These are phyloP conservation scores for Leptographium galeiforme DNA, from an alignment of 2,329 filamentous ascomycete genomes.

Conservation along the genomic window DNA sequence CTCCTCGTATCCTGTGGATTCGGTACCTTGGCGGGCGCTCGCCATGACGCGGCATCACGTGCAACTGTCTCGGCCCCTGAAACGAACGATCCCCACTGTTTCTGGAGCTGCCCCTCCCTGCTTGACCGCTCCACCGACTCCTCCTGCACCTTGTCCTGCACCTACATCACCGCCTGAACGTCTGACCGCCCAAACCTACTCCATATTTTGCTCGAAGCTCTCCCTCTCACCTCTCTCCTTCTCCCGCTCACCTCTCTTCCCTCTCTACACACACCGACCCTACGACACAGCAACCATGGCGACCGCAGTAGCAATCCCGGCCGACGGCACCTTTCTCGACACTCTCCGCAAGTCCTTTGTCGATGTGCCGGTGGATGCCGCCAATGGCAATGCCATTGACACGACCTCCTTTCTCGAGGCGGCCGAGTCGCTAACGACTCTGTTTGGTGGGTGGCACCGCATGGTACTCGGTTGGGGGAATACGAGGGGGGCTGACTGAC, in stretches of 20 bases:
- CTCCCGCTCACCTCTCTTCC: neutral
- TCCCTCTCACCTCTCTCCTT: neutral
- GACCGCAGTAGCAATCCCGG: slow-evolving; percentile 33
- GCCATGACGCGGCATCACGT: slow-evolving; percentile 8
- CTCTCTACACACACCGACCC: neutral
- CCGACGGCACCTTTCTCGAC: slow-evolving; percentile 71
- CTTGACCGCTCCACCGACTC: neutral
- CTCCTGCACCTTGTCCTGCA: neutral
- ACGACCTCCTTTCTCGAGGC: slow-evolving; percentile 87
- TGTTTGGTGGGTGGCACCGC: slow-evolving; percentile 53
- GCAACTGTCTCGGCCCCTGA: neutral
- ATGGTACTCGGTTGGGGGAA: too few relatives aligned
- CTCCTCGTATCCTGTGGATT: neutral
- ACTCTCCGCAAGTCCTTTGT: slow-evolving; percentile 73
- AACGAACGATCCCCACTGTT: neutral
- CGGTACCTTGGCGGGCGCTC: too few relatives aligned
- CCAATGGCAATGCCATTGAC: slow-evolving; percentile 62
- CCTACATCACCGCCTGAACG: neutral
- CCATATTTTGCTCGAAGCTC: neutral
- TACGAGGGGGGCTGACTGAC: neutral
- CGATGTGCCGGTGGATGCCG: slow-evolving; percentile 63
- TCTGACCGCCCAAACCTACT: neutral
- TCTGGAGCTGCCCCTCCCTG: neutral
- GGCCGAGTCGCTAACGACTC: slow-evolving; percentile 68
- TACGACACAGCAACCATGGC: slow-evolving; percentile 29